Conservation (phyloP, 306 rosid genomes). For the Luffa acutangula region DNA sequence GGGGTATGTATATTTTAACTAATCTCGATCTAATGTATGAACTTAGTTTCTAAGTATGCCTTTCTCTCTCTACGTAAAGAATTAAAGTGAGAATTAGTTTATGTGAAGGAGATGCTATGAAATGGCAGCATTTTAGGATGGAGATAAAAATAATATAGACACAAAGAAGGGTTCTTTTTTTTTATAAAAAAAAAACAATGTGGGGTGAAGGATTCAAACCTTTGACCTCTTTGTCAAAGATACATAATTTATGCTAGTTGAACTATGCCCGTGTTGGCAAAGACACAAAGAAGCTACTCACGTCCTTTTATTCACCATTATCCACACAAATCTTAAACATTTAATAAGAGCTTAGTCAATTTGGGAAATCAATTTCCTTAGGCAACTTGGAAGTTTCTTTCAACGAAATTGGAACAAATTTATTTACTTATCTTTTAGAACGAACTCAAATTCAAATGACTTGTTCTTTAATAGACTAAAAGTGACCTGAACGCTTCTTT, state of each 20-base stretch:
- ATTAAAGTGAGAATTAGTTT: not conserved
- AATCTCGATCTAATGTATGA: not conserved
- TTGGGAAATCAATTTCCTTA: not conserved
- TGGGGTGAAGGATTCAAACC: too few relatives aligned
- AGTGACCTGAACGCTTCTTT: not conserved
- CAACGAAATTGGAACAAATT: not conserved
- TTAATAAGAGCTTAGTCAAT: not conserved
- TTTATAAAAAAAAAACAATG: too few relatives aligned
- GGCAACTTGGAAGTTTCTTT: not conserved
- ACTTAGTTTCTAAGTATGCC: not conserved
- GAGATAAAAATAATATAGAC: not conserved
- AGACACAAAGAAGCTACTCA: not conserved
- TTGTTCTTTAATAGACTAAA: not conserved
- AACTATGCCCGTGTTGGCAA: too few relatives aligned
- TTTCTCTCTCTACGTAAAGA: not conserved
- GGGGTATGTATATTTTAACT: slow-evolving; percentile 39
- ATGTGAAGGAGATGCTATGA: not conserved
- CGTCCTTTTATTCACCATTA: not conserved
- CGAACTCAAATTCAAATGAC: not conserved
- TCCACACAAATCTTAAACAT: not conserved
- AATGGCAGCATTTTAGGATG: not conserved
- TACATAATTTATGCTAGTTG: too few relatives aligned
- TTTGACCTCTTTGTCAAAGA: too few relatives aligned
- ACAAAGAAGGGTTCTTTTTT: too few relatives aligned
- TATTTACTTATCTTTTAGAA: not conserved